Conservation (phyloP, 176 grass and related monocot species). For the Tillandsia fasciculata region DNA sequence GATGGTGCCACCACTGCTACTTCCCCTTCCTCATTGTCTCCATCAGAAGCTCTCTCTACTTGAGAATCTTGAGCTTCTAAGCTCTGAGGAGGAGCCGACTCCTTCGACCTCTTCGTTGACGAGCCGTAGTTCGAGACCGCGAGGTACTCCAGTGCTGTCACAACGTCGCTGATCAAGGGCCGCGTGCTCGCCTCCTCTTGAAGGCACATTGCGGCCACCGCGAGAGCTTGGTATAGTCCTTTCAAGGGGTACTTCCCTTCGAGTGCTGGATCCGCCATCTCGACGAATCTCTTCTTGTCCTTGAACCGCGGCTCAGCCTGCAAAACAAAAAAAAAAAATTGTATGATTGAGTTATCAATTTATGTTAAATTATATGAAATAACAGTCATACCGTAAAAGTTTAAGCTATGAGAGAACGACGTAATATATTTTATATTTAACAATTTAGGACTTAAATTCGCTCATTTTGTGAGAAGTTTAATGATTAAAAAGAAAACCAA, state of each 20-base stretch:
- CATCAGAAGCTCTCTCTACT: not conserved
- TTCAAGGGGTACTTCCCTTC: constrained; percentile 21
- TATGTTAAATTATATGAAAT: not conserved
- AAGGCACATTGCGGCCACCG: constrained; percentile 28
- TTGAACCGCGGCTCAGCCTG: constrained; percentile 32
- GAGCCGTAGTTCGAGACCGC: constrained; percentile 5
- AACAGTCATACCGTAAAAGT: not conserved
- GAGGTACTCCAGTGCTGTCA: constrained; percentile 25
- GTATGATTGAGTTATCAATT: not conserved
- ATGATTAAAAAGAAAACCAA: too few species aligned
- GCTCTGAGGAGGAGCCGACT: not conserved
- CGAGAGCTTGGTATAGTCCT: constrained; percentile 29
- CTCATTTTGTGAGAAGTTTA: too few species aligned
- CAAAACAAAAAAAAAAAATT: not conserved
- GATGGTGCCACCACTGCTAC: not conserved
- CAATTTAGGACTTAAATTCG: too few species aligned
- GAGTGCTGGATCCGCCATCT: constrained; percentile 26
- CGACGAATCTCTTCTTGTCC: constrained; percentile 36
- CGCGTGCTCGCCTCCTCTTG: constrained; percentile 33
- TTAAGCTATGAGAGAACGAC: too few species aligned
- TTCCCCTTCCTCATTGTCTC: not conserved
- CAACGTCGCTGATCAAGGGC: constrained; percentile 28
- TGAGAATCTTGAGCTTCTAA: not conserved
- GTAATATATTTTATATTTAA: too few species aligned
- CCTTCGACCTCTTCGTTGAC: not conserved